A percentile compares a stretch with the other conserved stretches of the same genome.
Conservation (phyloP, 768 basidiomycete genomes). For the Tricholoma matsutake region DNA sequence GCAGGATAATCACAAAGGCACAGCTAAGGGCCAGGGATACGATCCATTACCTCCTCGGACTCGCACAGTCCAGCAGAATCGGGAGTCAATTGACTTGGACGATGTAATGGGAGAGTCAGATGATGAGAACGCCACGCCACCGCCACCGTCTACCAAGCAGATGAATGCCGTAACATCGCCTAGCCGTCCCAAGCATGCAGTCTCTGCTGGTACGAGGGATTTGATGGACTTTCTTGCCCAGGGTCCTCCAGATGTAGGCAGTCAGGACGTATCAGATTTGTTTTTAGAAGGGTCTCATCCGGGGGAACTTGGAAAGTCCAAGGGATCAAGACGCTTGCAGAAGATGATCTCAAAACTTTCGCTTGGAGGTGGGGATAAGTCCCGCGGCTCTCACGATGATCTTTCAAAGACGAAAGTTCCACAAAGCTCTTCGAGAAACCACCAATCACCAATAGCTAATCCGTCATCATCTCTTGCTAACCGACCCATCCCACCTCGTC, state of each 20-base stretch:
- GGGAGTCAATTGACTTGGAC: constrained; percentile 73
- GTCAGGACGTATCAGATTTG: constrained; percentile 48
- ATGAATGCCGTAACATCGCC: constrained; percentile 12
- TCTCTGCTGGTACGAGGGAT: constrained; percentile 48
- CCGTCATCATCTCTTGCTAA: constrained; percentile 53
- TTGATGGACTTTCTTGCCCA: constrained; percentile 55
- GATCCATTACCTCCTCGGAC: constrained; percentile 46
- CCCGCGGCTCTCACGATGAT: constrained; percentile 20
- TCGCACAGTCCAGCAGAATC: constrained; percentile 49
- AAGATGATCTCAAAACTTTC: constrained; percentile 82
- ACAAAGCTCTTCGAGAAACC: constrained; percentile 17
- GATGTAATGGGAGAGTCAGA: constrained; percentile 72
- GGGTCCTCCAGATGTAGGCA: constrained; percentile 55
- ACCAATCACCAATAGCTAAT: constrained; percentile 35
- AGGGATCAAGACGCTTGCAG: constrained; percentile 61
- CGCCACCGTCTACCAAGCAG: constrained; percentile 16
- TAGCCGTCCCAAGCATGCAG: constrained; percentile 19
- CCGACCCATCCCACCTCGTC: constrained; percentile 59
- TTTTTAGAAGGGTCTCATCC: constrained; percentile 23
- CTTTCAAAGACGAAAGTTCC: constrained; percentile 5
- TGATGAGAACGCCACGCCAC: constrained; percentile 41
- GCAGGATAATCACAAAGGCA: constrained; percentile 21
- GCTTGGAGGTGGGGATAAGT: constrained; percentile 42
- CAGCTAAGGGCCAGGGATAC: constrained; percentile 22
- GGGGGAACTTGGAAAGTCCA: constrained; percentile 43